Conservation (phyloP, 169 alveolate genomes). For the Perkinsus olseni region DNA sequence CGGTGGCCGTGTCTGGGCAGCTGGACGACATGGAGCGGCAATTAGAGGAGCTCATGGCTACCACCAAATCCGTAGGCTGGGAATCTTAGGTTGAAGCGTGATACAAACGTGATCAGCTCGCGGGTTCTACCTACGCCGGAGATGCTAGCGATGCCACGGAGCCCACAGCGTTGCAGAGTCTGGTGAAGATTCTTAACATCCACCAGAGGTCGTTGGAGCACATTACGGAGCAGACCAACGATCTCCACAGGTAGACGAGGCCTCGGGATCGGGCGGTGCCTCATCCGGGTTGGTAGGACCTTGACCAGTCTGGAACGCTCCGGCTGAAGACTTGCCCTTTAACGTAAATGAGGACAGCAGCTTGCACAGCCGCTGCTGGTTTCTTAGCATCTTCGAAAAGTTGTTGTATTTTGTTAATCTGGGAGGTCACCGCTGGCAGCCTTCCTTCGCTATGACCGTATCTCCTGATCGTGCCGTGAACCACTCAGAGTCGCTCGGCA, state of each 20-base stretch:
- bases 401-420: neutral
- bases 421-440: neutral
- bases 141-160: neutral
- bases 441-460: neutral
- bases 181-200: neutral
- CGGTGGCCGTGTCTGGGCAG: constrained; percentile 1
- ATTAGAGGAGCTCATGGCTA: neutral
- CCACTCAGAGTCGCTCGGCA: too few relatives aligned
- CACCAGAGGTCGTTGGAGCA: neutral
- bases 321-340: neutral
- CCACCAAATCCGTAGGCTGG: neutral
- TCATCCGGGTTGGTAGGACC: too few relatives aligned
- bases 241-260: neutral
- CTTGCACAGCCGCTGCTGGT: neutral
- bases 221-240: neutral
- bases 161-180: neutral
- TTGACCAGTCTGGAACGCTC: neutral
- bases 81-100: too few relatives aligned
- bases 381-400: too few relatives aligned
- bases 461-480: too few relatives aligned
- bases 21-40: neutral
- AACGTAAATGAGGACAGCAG: neutral
- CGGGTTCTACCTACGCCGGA: neutral
- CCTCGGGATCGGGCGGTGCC: too few relatives aligned
- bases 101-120: neutral